phyloP scores from a whole-genome alignment of 2,329 filamentous ascomycete species.

The Microsporum canis region DNA sequence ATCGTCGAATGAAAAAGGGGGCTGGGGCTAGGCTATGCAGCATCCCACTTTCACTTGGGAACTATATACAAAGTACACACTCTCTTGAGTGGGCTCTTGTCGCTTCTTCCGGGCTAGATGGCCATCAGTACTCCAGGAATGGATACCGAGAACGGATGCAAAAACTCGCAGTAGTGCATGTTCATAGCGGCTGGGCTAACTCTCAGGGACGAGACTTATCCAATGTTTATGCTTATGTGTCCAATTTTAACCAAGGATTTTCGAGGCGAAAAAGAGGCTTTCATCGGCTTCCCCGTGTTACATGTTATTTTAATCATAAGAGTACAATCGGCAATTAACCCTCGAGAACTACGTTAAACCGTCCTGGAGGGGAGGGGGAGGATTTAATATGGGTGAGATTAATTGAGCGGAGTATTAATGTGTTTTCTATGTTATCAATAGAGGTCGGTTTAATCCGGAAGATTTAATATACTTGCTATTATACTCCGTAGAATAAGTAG shows the following conservation, averaged over 20 bases:
- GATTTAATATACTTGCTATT: not conserved
- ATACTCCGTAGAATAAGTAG: not conserved
- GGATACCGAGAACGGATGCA: not conserved
- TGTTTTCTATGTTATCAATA: too few relatives aligned
- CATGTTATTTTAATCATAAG: not conserved
- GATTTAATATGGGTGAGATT: too few relatives aligned
- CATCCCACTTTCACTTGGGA: not conserved
- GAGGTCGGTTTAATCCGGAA: not conserved
- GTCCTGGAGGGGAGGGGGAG: too few relatives aligned
- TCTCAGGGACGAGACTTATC: not conserved
- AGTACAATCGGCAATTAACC: not conserved
- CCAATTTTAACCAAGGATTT: not conserved
- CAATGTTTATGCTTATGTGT: not conserved
- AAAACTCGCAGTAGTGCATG: not conserved
- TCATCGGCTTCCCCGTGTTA: not conserved
- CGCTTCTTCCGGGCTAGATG: not conserved
- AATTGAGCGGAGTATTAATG: too few relatives aligned
- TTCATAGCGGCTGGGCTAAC: not conserved
- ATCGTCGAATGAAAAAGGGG: not conserved
- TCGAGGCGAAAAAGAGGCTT: not conserved
- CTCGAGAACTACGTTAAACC: too few relatives aligned
- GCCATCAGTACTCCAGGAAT: not conserved
- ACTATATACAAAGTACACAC: not conserved
- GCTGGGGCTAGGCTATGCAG: not conserved
- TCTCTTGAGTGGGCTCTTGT: not conserved